Evolutionary conservation across 1,284 basidiomycete species (phyloP), one percentile per base, ranked within the genome.

Genomic region (Leccinum proliferum): DNA sequence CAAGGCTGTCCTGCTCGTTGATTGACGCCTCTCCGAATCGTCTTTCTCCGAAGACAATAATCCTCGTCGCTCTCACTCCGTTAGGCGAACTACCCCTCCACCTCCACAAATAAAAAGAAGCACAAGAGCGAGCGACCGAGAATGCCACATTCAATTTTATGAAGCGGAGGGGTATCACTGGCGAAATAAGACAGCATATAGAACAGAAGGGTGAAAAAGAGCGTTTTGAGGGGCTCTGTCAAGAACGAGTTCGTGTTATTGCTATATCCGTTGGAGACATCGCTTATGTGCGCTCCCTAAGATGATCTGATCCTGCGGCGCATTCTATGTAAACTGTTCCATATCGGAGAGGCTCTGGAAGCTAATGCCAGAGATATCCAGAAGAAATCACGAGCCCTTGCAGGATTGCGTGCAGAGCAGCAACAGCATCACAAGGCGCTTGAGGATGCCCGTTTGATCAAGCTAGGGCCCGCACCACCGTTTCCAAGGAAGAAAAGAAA

Each of bases 161-260:
- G 29, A 96, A 96, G 75, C 87, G 96, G 58, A 83, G 95, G 62
- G 93, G 93, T 10, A 96, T 99, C 70, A 85, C 94, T 6, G 92
- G 92, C 3, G 97, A 99, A 76, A 96, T 97, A 68, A 96, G 94
- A 76, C 94, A 96, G 70, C 98, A 97, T 77, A 94, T 94, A 76
- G 95, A 98, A 75, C 96, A 98, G 77, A 96, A 96, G 75, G 87
- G 85, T 15, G 97, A 99, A 74, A 93, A 94, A 4, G 92, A 94
- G 70, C 84, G 90, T 58, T 98, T 96, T 71, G 90, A 96, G 73
- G 79, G 80, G 15, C 79, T 98, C 7, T 85, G 87, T 68, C 77
- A 87, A 59, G 87, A 96, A 67, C 77, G 81, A 72, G 92, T 93
- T 59, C 39, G 84, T 77, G 4, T 48, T 56, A 15, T 61, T 32